Percentiles rank a stretch among this genome's conserved stretches.
phyloP scores from a whole-genome alignment of 805 yeast species.

The Pichia phayaonensis region DNA sequence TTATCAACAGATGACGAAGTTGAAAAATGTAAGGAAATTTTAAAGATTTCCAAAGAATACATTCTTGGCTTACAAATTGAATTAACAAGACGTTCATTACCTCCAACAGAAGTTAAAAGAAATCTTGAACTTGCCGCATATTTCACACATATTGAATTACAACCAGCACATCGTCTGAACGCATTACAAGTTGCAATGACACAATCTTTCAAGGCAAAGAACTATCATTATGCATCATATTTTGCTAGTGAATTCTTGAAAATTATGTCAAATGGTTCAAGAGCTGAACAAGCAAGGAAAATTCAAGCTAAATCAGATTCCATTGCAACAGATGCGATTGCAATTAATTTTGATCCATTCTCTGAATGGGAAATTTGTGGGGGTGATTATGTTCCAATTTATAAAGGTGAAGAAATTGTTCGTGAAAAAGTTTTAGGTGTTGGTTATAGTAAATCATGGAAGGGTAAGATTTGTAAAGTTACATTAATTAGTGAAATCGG shows the following conservation, averaged over 20 bases:
- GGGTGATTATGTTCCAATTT: slow-evolving; percentile 80
- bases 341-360: slow-evolving; percentile 86
- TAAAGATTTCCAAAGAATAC: slow-evolving; percentile 77
- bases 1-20: slow-evolving; percentile 74
- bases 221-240: slow-evolving; percentile 79
- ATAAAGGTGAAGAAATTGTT: slow-evolving; percentile 60
- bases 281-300: slow-evolving; percentile 83
- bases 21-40: slow-evolving; percentile 60
- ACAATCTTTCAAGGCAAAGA: slow-evolving; percentile 82
- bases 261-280: slow-evolving; percentile 62
- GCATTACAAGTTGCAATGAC: slow-evolving; percentile 95
- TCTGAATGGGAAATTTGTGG: slow-evolving; percentile 91
- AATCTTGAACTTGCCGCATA: slow-evolving; percentile 93
- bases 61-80: slow-evolving; percentile 90
- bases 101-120: slow-evolving; percentile 65
- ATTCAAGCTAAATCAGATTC: slow-evolving; percentile 75
- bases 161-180: slow-evolving; percentile 74
- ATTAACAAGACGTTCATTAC: slow-evolving; percentile 75
- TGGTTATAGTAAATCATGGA: slow-evolving; percentile 64
- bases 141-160: slow-evolving; percentile 79
- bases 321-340: slow-evolving; percentile 76
- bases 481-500: slow-evolving; percentile 78
- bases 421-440: slow-evolving; percentile 88
- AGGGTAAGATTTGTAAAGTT: slow-evolving; percentile 72
- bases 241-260: slow-evolving; percentile 81